Percentiles rank a stretch among this genome's conserved stretches.
Conservation (phyloP, 805 yeast species). For the Saccharomycopsis capsularis region DNA sequence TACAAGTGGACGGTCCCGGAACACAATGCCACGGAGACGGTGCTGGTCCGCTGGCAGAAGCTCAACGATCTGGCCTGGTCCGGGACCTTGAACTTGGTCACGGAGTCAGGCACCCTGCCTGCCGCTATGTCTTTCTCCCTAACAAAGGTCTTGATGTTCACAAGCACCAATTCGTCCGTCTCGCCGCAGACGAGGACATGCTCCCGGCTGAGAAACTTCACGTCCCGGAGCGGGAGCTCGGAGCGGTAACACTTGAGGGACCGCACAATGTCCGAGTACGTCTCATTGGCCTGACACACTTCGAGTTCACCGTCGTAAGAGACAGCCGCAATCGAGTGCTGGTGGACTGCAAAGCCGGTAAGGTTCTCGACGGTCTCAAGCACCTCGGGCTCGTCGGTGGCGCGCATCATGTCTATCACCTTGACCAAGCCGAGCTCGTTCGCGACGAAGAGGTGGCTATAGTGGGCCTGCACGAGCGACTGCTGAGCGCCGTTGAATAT, state of each 20-base stretch:
- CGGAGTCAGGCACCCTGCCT: constrained; percentile 4
- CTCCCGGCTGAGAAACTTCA: constrained; percentile 7
- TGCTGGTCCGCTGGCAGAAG: constrained; percentile 50
- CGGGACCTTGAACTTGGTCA: constrained; percentile 28
- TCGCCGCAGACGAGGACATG: constrained; percentile 57
- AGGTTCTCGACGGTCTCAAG: constrained; percentile 44
- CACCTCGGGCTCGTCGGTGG: constrained; percentile 55
- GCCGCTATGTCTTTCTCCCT: too few relatives aligned
- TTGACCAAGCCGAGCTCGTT: constrained; percentile 50
- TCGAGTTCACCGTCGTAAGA: constrained; percentile 18
- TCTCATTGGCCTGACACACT: constrained; percentile 5
- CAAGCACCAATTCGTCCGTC: constrained; percentile 46
- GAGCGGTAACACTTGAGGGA: constrained; percentile 9
- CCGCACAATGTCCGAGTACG: not conserved
- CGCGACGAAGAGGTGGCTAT: constrained; percentile 40
- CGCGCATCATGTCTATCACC: constrained; percentile 39
- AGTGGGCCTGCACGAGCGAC: constrained; percentile 20
- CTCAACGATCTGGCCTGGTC: constrained; percentile 54
- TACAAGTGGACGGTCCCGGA: constrained; percentile 54
- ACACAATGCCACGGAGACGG: constrained; percentile 50
- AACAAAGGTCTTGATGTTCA: constrained; percentile 24
- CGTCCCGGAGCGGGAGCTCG: constrained; percentile 18
- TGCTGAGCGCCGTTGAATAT: constrained; percentile 11
- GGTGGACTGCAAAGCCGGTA: constrained; percentile 34
- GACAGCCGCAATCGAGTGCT: constrained; percentile 31